Percentiles rank a stretch among this genome's conserved stretches.
Evolutionary conservation across 2,329 filamentous ascomycete species (phyloP).

Genomic region (Cytospora mali): DNA sequence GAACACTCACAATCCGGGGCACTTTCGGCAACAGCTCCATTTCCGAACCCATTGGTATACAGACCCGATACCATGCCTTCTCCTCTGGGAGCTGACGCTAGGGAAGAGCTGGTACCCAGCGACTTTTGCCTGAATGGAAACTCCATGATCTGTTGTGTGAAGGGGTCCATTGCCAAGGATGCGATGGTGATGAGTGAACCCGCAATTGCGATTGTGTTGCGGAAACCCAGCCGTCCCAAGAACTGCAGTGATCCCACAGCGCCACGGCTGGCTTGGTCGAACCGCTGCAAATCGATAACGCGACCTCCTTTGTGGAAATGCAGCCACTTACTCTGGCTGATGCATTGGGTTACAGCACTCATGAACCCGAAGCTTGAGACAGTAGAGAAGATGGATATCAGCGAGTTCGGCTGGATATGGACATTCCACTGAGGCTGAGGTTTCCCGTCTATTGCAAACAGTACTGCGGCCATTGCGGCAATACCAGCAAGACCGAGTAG

Average conservation of each 20-base stretch:
- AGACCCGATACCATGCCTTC: not conserved
- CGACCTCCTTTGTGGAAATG: conserved; percentile 31
- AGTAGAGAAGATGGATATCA: conserved; percentile 40
- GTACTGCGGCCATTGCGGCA: not conserved
- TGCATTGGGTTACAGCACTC: conserved; percentile 36
- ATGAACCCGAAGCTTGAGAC: conserved; percentile 37
- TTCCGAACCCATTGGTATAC: not conserved
- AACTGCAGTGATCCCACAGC: conserved; percentile 17
- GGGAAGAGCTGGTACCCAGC: not conserved
- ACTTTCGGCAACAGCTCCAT: not conserved
- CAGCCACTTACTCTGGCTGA: conserved; percentile 43
- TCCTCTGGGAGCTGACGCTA: not conserved
- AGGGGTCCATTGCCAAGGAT: conserved; percentile 35
- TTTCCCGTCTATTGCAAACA: not conserved
- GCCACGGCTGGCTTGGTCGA: conserved; percentile 38
- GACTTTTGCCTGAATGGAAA: not conserved
- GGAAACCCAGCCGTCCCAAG: conserved; percentile 2
- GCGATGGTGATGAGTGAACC: conserved; percentile 33
- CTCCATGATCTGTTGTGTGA: conserved; percentile 37
- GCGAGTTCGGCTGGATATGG: conserved; percentile 36
- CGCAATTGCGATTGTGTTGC: conserved; percentile 6
- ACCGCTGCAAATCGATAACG: conserved; percentile 35
- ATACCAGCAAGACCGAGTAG: not conserved
- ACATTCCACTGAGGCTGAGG: conserved; percentile 27
- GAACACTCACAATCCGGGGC: not conserved